Evolutionary conservation across 306 rosid genomes (phyloP).

Genomic region (Abrus precatorius): DNA sequence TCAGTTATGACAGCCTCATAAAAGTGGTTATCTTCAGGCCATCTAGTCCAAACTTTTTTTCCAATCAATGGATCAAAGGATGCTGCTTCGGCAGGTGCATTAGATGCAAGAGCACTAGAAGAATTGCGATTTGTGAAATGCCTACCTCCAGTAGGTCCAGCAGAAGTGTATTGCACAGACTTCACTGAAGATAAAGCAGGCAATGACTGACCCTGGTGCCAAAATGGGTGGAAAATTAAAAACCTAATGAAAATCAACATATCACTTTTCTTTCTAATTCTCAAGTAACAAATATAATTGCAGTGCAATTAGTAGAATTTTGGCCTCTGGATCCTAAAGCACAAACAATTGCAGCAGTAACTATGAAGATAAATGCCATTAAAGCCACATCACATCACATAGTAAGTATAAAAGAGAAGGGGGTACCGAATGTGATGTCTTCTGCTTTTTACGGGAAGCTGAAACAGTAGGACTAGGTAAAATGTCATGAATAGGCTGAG

Average conservation of each 20-base stretch:
- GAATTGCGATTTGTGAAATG: conserved; percentile 67
- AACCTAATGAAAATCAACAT: conserved; percentile 7
- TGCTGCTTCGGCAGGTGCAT: conserved; percentile 63
- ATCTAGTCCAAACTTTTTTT: conserved; percentile 92
- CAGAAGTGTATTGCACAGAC: conserved; percentile 63
- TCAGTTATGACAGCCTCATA: conserved; percentile 93
- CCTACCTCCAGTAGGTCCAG: conserved; percentile 66
- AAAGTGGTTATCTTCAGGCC: conserved; percentile 96
- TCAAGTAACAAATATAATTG: conserved; percentile 27
- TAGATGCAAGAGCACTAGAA: conserved; percentile 62
- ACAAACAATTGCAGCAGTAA: conserved; percentile 42
- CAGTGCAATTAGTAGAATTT: conserved; percentile 6
- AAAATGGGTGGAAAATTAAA: conserved; percentile 43
- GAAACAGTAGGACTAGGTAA: conserved; percentile 81
- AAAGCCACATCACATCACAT: conserved; percentile 38
- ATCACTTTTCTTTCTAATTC: conserved; percentile 22
- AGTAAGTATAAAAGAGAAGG: conserved; percentile 39
- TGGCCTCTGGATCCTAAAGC: conserved; percentile 33
- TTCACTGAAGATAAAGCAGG: conserved; percentile 68
- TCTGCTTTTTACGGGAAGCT: conserved; percentile 92
- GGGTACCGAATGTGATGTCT: conserved; percentile 75
- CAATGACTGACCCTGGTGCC: conserved; percentile 65
- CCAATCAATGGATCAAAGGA: conserved; percentile 73
- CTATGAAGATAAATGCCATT: conserved; percentile 23
- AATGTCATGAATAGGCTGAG: conserved; percentile 74